Base-by-base conservation (phyloP, 2,329 filamentous ascomycete genomes). In the Dryadomyces sulphureus region DNA sequence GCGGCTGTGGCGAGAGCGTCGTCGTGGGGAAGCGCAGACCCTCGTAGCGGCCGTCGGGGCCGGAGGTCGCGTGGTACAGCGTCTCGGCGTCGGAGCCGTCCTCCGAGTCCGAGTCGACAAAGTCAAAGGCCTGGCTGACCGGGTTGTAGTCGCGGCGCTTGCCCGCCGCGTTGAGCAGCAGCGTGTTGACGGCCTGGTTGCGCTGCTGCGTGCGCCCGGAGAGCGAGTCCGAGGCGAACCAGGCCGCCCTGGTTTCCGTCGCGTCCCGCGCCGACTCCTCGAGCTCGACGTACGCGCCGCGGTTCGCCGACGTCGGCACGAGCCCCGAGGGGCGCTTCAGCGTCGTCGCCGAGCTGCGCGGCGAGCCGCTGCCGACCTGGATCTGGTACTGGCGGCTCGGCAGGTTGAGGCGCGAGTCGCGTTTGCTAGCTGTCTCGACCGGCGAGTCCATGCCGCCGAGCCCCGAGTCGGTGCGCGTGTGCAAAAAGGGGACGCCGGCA, bases 401-500 rank as follows among this genome's bases (percentile, higher is more conserved):
- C 12, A 77, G 65, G 53, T 79, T 67, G 47, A 64, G 50, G 34
- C 69, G 70, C 0, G 77, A 77, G 52, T 76, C 68, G 11, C 41
- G 24, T 17, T 17, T 32, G 36, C 25, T 38, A 4, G 4, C 75
- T 77, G 27, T 4, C 20, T 14, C 41, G 34, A 7, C 16, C 50
- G 50, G 16, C 73, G 71, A 17, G 11, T 73, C 70, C 2, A 79
- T 85, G 5, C n/a, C n/a, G n/a, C n/a, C n/a, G n/a, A n/a, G n/a
- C n/a, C 34, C 19, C 14, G 38, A 36, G 41, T 73, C 67, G 16
- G 67, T 70, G 30, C 88, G 77, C 0, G 84, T 93, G 57, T 92
- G 81, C 62, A 84, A 75, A 61, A 94, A 95, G 0, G 88, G 80
- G 43, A 94, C 70, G 1, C 73, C 73, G 1, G 68, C 69, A 1